phyloP scores from a whole-genome alignment of 2,329 filamentous ascomycete genomes.

The Neodidymelliopsis sp. region DNA sequence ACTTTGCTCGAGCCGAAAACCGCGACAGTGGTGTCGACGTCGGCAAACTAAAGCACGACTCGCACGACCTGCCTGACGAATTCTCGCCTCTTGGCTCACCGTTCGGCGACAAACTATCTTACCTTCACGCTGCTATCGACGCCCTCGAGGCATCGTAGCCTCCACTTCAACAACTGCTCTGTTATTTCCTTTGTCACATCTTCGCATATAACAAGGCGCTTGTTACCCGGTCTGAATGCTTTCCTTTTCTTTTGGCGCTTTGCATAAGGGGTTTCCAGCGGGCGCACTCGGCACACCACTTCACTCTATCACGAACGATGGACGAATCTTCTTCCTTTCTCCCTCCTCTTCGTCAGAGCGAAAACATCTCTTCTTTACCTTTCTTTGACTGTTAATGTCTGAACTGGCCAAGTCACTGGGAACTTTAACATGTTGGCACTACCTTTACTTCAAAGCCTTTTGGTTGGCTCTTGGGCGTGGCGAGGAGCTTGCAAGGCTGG shows the following conservation, averaged over 20 bases:
- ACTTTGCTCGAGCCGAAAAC: slow-evolving; percentile 39
- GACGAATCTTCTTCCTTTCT: slow-evolving; percentile 41
- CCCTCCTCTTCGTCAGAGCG: slow-evolving; percentile 36
- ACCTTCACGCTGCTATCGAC: slow-evolving; percentile 33
- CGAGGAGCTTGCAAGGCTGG: too few species aligned
- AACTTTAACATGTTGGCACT: slow-evolving; percentile 18
- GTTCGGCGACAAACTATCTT: slow-evolving; percentile 35
- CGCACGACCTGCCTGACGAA: slow-evolving; percentile 20
- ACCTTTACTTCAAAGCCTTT: slow-evolving; percentile 5
- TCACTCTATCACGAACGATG: slow-evolving; percentile 45
- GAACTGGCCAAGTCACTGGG: slow-evolving; percentile 23
- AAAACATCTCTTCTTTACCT: slow-evolving; percentile 1
- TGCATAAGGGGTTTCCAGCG: too few species aligned
- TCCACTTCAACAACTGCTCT: background rate
- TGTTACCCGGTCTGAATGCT: slow-evolving; percentile 9
- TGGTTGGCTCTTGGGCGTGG: too few species aligned
- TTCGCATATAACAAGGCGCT: slow-evolving; percentile 22
- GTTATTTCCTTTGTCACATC: slow-evolving; percentile 21
- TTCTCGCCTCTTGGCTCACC: slow-evolving; percentile 38
- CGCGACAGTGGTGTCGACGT: slow-evolving; percentile 50
- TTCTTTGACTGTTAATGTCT: slow-evolving; percentile 17
- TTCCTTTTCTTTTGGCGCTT: slow-evolving; percentile 13
- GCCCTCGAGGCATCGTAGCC: slow-evolving; percentile 25
- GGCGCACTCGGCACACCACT: slow-evolving; percentile 40
- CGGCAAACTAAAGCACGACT: slow-evolving; percentile 36